Evolutionary conservation across 2,329 filamentous ascomycete species (phyloP), one percentile per base, ranked within the genome.

Genomic region (Ophiostoma sp.): DNA sequence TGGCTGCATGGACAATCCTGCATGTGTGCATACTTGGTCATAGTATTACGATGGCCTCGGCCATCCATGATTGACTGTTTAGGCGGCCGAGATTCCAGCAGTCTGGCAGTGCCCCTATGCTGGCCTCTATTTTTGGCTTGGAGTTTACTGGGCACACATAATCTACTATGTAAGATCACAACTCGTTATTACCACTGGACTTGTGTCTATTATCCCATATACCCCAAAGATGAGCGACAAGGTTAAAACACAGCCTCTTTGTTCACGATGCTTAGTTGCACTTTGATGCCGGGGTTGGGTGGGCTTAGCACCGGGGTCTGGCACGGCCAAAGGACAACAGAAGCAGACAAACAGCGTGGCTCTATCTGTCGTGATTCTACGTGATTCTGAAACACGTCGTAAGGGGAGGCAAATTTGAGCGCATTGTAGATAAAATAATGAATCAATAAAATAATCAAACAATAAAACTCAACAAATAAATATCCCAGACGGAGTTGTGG

Each of bases 401-500:
- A 62, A 62, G n/a, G 17, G 52, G 27, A 62, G 57, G 57, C 57
- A 33, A 62, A 33, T 62, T 62, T 62, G 57, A 62, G 27, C n/a
- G 15, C 8, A 27, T 27, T 57, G 27, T 31, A 31, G 27, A 31
- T 31, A 31, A 31, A 31, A 31, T 31, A 3, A 31, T 31, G 27
- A 3, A 31, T 31, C 3, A 31, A 31, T 31, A 17, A 20, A 48
- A 41, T 13, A 41, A 13, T 13, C 13, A 41, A 15, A 41, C 1
- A 41, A 41, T 41, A 41, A 11, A 11, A n/a, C n/a, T 41, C 20
- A 23, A 52, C 5, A 52, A 52, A 48, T 1, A 48, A 48, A n/a
- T 7, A 48, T 23, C 54, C 54, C 54, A 60, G 54, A 60, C 54
- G 54, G 54, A 15, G 54, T 31, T 60, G 31, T 60, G 54, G 11